These are phyloP conservation scores for Fusarium domesticum DNA, from an alignment of 2,329 filamentous ascomycete genomes.

Conservation along the genomic window DNA sequence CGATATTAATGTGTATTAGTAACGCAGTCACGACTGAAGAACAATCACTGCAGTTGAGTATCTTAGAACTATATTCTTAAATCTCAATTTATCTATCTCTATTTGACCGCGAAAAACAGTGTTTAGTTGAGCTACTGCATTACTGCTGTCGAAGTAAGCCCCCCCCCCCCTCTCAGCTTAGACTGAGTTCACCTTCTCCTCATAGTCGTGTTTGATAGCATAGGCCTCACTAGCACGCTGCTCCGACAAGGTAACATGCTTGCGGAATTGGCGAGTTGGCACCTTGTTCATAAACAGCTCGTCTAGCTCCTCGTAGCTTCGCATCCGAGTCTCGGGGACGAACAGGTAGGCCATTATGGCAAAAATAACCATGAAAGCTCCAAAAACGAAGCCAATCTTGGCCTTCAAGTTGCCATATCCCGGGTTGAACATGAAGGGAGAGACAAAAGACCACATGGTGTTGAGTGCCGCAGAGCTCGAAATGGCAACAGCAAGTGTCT, in stretches of 20 bases:
- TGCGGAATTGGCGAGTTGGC: constrained; percentile 23
- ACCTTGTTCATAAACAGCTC: constrained; percentile 29
- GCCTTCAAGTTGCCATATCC: constrained; percentile 37
- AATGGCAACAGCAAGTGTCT: constrained; percentile 44
- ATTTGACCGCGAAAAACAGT: too few relatives aligned
- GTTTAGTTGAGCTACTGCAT: too few relatives aligned
- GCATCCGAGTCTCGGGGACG: constrained; percentile 46
- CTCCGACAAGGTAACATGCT: constrained; percentile 24
- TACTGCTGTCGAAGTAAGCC: too few relatives aligned
- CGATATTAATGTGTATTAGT: too few relatives aligned
- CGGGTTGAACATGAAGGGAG: constrained; percentile 45
- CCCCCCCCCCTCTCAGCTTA: too few relatives aligned
- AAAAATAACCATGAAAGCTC: constrained; percentile 36
- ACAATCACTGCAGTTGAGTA: too few relatives aligned
- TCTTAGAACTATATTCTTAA: too few relatives aligned
- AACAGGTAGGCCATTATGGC: constrained; percentile 40
- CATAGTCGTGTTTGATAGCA: constrained; percentile 12
- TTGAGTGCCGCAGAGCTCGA: constrained; percentile 39
- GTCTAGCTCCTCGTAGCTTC: constrained; percentile 30
- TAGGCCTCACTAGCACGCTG: constrained; percentile 25
- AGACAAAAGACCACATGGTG: constrained; percentile 42
- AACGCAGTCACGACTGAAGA: too few relatives aligned
- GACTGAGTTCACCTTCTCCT: too few relatives aligned
- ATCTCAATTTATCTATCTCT: too few relatives aligned
- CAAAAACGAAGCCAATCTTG: constrained; percentile 42